phyloP scores from a whole-genome alignment of 768 basidiomycete genomes.

The Pholiota conissans region DNA sequence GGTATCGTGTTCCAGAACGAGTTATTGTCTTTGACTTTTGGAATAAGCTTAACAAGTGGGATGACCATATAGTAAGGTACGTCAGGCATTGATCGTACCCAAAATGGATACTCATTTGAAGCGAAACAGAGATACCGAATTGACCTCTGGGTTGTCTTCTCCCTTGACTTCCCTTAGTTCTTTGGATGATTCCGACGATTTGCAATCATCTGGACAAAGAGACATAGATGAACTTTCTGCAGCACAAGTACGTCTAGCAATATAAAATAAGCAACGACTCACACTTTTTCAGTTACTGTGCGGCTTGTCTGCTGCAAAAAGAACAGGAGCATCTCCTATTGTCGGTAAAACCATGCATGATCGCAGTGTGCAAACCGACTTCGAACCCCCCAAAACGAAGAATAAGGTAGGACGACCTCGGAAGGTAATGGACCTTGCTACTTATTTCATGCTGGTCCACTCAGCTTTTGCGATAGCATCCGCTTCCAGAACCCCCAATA shows the following conservation, averaged over 20 bases:
- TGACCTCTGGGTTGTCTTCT: slow-evolving; percentile 59
- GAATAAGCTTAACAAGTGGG: slow-evolving; percentile 67
- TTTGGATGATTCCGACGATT: slow-evolving; percentile 55
- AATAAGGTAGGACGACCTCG: slow-evolving; percentile 25
- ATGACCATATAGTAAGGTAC: slow-evolving; percentile 37
- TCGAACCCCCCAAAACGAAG: slow-evolving; percentile 20
- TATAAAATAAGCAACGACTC: background rate
- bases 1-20: slow-evolving; percentile 91
- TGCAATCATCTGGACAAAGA: slow-evolving; percentile 25
- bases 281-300: slow-evolving; percentile 29
- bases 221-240: slow-evolving; percentile 53
- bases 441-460: background rate
- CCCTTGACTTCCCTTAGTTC: slow-evolving; percentile 77
- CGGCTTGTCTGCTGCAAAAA: slow-evolving; percentile 16
- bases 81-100: slow-evolving; percentile 25
- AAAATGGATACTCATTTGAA: background rate
- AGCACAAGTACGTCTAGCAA: slow-evolving; percentile 48
- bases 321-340: slow-evolving; percentile 12
- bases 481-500: slow-evolving; percentile 13
- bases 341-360: slow-evolving; percentile 23
- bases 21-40: slow-evolving; percentile 95
- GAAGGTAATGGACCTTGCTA: slow-evolving; percentile 16
- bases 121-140: slow-evolving; percentile 33
- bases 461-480: slow-evolving; percentile 5
- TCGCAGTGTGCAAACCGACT: slow-evolving; percentile 30